phyloP scores from a whole-genome alignment of 2,329 filamentous ascomycete species.

The Cryoendolithus antarcticus region DNA sequence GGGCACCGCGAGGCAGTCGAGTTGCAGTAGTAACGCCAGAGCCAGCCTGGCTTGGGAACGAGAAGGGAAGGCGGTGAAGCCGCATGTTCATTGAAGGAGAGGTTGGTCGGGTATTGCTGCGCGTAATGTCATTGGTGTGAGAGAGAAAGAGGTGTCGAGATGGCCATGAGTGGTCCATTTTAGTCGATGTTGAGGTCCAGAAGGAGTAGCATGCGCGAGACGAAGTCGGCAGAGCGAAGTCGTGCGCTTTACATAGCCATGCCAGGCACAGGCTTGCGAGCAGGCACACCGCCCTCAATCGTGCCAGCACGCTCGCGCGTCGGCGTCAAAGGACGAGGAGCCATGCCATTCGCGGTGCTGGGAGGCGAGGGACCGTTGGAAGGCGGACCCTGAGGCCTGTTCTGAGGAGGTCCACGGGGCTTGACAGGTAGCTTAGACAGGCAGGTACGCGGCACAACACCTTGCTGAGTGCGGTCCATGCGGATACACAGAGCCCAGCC shows the following conservation, averaged over 20 bases:
- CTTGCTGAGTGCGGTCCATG: constrained; percentile 81
- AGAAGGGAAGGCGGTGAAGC: too few species aligned
- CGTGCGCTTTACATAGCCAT: constrained; percentile 17
- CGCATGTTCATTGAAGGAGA: too few species aligned
- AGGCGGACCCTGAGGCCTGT: constrained; percentile 6
- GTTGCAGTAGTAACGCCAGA: too few species aligned
- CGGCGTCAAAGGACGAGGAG: constrained; percentile 15
- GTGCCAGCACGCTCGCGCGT: constrained; percentile 14
- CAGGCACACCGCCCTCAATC: constrained; percentile 19
- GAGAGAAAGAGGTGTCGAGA: too few species aligned
- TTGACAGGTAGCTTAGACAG: constrained; percentile 85
- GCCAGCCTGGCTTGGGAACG: too few species aligned
- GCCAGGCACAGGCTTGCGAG: constrained; percentile 36
- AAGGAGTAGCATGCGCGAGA: too few species aligned
- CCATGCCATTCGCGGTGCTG: constrained; percentile 11
- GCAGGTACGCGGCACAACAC: constrained; percentile 87
- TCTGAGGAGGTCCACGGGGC: constrained; percentile 50
- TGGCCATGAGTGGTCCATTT: too few species aligned
- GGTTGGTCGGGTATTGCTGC: too few species aligned
- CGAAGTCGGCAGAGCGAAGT: too few species aligned
- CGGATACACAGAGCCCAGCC: constrained; percentile 92
- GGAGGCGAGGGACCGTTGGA: constrained; percentile 23
- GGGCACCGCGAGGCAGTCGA: too few species aligned
- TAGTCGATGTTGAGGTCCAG: too few species aligned
- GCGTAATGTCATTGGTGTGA: too few species aligned